Conservation (phyloP, 495 filamentous ascomycete species). For the Trichoderma reesei region DNA sequence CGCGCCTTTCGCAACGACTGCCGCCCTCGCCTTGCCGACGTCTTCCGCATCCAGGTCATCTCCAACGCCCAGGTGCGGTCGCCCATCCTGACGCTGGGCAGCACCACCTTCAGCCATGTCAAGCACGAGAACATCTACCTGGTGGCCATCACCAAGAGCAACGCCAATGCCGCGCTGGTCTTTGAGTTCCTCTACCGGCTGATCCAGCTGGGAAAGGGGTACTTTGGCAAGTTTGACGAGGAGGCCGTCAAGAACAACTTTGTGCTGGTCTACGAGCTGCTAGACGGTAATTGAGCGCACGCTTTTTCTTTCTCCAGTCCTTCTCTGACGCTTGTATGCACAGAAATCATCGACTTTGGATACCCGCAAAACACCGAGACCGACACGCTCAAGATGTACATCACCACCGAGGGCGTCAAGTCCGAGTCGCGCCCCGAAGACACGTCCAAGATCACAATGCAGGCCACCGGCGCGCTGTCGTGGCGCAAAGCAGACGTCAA, state of each 20-base stretch:
- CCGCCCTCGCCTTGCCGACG: slow-evolving; percentile 90
- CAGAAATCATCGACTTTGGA: slow-evolving; percentile 98
- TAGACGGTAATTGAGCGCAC: slow-evolving; percentile 57
- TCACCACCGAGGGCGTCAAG: slow-evolving; percentile 98
- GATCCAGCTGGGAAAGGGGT: slow-evolving; percentile 80
- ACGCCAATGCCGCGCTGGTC: slow-evolving; percentile 96
- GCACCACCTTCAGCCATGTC: slow-evolving; percentile 98
- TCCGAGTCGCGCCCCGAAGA: slow-evolving; percentile 87
- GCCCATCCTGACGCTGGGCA: slow-evolving; percentile 92
- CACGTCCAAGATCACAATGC: slow-evolving; percentile 96
- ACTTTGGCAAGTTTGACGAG: slow-evolving; percentile 99
- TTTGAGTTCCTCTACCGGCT: slow-evolving; percentile 97
- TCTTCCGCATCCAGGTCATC: slow-evolving; percentile 99
- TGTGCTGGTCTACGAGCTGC: slow-evolving; percentile 93
- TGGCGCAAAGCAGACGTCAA: slow-evolving; percentile 97
- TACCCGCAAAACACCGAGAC: slow-evolving; percentile 99
- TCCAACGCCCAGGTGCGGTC: slow-evolving; percentile 97
- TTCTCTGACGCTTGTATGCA: not conserved
- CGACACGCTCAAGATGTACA: slow-evolving; percentile 99
- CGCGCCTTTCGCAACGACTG: slow-evolving; percentile 97
- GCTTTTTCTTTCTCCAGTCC: no score
- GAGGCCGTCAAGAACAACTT: slow-evolving; percentile 99
- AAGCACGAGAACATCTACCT: slow-evolving; percentile 99
- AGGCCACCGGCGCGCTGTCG: slow-evolving; percentile 92
- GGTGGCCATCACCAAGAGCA: slow-evolving; percentile 96